These are phyloP conservation scores for Penicillium atrosanguineum DNA, from an alignment of 495 filamentous ascomycete species.

Conservation along the genomic window DNA sequence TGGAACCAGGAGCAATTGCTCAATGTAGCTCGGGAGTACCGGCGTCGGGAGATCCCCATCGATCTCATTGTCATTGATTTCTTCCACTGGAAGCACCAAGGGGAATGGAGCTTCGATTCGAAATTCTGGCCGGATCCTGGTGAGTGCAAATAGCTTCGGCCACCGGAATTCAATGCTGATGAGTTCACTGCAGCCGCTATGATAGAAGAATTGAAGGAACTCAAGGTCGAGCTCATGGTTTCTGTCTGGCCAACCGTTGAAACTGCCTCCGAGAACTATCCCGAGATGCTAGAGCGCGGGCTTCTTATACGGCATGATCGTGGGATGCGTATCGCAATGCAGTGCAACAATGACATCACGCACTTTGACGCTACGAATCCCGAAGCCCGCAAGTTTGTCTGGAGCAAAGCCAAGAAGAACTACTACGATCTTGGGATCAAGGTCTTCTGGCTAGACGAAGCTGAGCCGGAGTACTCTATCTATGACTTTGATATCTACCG, in stretches of 20 bases:
- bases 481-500: conserved; percentile 61
- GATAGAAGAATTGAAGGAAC: conserved; percentile 50
- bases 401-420: conserved; percentile 51
- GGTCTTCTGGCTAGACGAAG: conserved; percentile 61
- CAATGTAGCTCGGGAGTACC: conserved; percentile 52
- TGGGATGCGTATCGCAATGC: conserved; percentile 50
- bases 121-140: conserved; percentile 57
- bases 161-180: not conserved
- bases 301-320: conserved; percentile 53
- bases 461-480: conserved; percentile 56
- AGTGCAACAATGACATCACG: conserved; percentile 51
- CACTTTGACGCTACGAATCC: conserved; percentile 59
- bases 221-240: conserved; percentile 58
- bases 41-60: conserved; percentile 45
- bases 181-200: conserved; percentile 40
- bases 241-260: conserved; percentile 61
- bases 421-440: conserved; percentile 58
- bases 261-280: conserved; percentile 47
- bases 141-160: conserved; percentile 9
- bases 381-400: conserved; percentile 48
- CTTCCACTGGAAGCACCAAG: conserved; percentile 61
- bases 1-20: conserved; percentile 58
- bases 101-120: conserved; percentile 57
- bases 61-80: conserved; percentile 60
- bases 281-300: conserved; percentile 53